Conservation (phyloP, 768 basidiomycete species). For the Clathrus columnatus region DNA sequence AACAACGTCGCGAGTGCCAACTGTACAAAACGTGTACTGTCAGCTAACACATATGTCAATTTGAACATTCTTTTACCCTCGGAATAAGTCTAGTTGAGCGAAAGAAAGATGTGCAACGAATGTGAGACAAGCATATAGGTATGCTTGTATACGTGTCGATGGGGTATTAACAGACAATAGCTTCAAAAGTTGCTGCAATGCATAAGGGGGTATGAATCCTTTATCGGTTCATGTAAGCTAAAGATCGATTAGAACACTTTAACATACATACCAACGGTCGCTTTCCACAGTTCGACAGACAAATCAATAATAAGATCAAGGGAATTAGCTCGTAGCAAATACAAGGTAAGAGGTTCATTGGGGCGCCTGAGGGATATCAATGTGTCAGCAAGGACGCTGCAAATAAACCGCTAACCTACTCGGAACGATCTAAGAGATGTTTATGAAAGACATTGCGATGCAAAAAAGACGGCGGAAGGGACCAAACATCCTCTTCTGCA, state of each 20-base stretch:
- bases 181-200: constrained; percentile 50
- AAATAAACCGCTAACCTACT: constrained; percentile 30
- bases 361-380: constrained; percentile 38
- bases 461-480: constrained; percentile 55
- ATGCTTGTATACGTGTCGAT: constrained; percentile 37
- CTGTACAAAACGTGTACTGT: constrained; percentile 18
- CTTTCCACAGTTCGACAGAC: constrained; percentile 50
- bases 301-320: constrained; percentile 58
- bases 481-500: constrained; percentile 46
- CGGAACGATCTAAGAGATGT: constrained; percentile 41
- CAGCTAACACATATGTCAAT: not conserved
- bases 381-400: too few species aligned
- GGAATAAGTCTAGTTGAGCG: constrained; percentile 55
- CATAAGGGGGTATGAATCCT: constrained; percentile 64
- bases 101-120: constrained; percentile 59
- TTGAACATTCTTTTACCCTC: constrained; percentile 3
- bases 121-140: constrained; percentile 49
- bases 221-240: not conserved
- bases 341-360: constrained; percentile 48
- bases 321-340: constrained; percentile 58
- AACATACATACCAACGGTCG: constrained; percentile 38
- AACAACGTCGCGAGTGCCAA: constrained; percentile 64
- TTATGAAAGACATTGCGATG: constrained; percentile 63
- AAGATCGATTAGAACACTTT: constrained; percentile 20
- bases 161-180: constrained; percentile 33